Base-by-base conservation (phyloP, 2,329 filamentous ascomycete genomes). In the Fusarium denticulatum region DNA sequence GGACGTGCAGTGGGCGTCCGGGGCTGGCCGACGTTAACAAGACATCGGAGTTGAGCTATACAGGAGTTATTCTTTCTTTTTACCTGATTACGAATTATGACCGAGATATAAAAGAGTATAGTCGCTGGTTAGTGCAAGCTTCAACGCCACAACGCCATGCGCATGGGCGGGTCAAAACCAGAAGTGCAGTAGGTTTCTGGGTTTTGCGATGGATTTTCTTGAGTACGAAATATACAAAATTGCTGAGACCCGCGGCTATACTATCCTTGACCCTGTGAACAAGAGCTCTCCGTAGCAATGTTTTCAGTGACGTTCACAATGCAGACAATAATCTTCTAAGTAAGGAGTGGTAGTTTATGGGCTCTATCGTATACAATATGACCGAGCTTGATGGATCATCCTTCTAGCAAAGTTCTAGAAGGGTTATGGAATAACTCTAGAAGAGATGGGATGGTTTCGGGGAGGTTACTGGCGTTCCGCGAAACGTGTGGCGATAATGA, bases 121-220 rank as follows among this genome's bases (percentile, higher is more conserved):
- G 53, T 55, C 64, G 56, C 64, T 20, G 67, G 70, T 62, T 67
- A 58, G 64, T 71, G 69, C 62, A 67, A 64, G 69, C 49, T 65
- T 77, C 61, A 76, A 79, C 72, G 64, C 53, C 47, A 47, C 46
- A 43, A 58, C 45, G 47, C 26, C 45, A 52, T 45, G 40, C 32
- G 37, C 32, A 28, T 39, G 57, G 56, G 32, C 30, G 14, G 22
- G n/a, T 42, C 49, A 45, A 49, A 57, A 56, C 56, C 60, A 55
- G 74, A 76, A 76, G 73, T 77, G 56, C 77, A 79, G 73, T 77
- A 52, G 75, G 77, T 75, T 77, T 79, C 68, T 72, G 59, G 67
- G 74, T 58, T 68, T 57, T 34, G 28, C 47, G 16, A 32, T 20
- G 43, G 46, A 62, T 49, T 58, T 58, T 64, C 30, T 32, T 49